Base-by-base conservation (phyloP, 2,329 filamentous ascomycete species). In the Penicillium brasilianum region DNA sequence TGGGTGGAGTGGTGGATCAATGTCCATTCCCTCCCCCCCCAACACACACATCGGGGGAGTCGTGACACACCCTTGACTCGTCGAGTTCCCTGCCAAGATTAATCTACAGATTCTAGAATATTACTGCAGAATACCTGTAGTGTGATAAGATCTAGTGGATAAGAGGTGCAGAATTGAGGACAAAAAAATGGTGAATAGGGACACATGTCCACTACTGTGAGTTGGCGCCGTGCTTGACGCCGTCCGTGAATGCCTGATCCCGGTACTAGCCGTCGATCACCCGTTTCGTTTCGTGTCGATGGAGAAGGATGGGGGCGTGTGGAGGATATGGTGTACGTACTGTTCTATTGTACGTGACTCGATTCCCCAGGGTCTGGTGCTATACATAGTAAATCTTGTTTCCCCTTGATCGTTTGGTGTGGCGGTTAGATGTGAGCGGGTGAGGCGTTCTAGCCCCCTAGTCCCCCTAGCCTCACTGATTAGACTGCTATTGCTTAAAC, bases 41-140 rank as follows among this genome's bases (percentile, higher is more conserved):
- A n/a, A n/a, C 63, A 58, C 63, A 25, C 43, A 41, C 39, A 10
- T 16, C 5, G 9, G 9, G 7, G 20, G 4, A 43, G 37, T 39
- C 6, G 48, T 65, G 64, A 66, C 64, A 65, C 62, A 61, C 58
- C 58, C 60, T 58, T 65, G 62, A 66, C 64, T 65, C 64, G 64
- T 65, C 54, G 51, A 66, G 59, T 57, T 11, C 20, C 5, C 9
- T 7, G 14, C 18, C n/a, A 28, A 50, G 5, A 50, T 34, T 6
- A 32, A n/a, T n/a, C n/a, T n/a, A n/a, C n/a, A n/a, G n/a, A n/a
- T 3, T 28, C 5, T 18, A 53, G 49, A 46, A n/a, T 13, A 22
- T 8, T n/a, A n/a, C 1, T 25, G 20, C n/a, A 4, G 6, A 7
- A 44, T 46, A 10, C 4, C 8, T 9, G 14, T 14, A 2, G 5